phyloP scores from a whole-genome alignment of 2,329 filamentous ascomycete species.

The Colletotrichum gloeosporioides region DNA sequence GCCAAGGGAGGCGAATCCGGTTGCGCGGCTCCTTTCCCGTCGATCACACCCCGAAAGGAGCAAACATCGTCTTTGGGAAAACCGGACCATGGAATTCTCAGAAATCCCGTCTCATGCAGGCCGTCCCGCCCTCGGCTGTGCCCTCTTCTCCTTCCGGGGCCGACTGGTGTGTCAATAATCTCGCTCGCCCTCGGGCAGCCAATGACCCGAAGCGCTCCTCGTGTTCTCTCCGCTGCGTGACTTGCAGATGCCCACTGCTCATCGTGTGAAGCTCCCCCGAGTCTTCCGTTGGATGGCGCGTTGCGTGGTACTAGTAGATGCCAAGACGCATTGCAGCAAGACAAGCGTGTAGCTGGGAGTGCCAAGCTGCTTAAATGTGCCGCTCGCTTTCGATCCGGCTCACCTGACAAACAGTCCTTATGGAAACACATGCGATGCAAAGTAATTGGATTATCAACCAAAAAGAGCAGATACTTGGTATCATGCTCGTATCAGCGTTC shows the following conservation, averaged over 20 bases:
- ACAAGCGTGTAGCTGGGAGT: neutral
- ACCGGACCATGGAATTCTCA: slow-evolving; percentile 9
- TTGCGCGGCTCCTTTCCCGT: neutral
- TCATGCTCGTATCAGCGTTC: neutral
- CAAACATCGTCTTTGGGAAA: slow-evolving; percentile 8
- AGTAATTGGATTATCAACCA: neutral
- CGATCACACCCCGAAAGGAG: slow-evolving; percentile 8
- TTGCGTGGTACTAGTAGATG: neutral
- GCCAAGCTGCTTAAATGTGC: neutral
- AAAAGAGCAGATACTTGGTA: neutral
- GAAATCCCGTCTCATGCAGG: neutral
- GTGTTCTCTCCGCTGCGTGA: neutral
- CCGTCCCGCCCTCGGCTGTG: neutral
- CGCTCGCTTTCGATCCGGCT: neutral
- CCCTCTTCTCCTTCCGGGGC: neutral
- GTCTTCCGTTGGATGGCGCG: neutral
- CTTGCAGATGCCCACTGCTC: neutral
- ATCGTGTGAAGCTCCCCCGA: neutral
- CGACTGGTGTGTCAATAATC: neutral
- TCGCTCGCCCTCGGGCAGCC: neutral
- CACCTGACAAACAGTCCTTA: neutral
- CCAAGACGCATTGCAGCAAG: neutral
- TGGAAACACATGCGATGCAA: neutral
- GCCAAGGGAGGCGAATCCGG: neutral
- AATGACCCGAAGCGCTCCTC: neutral